These are phyloP conservation scores for Zea luxurians DNA, from an alignment of 176 grass and related monocot genomes.

Conservation along the genomic window DNA sequence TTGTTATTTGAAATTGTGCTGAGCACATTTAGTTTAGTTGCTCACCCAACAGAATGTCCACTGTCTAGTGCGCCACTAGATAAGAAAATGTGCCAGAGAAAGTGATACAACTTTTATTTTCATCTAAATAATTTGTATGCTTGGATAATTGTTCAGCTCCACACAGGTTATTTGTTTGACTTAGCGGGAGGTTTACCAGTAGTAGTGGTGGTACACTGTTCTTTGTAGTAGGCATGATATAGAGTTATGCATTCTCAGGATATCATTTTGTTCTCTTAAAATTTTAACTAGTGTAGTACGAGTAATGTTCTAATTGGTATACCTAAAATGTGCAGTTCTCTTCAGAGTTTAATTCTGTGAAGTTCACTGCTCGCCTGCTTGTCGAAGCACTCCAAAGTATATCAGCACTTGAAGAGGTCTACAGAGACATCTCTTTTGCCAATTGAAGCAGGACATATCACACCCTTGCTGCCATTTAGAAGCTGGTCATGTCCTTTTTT, in stretches of 20 bases:
- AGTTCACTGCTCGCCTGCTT: not conserved
- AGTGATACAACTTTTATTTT: not conserved
- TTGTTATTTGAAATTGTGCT: not conserved
- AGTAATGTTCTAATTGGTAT: constrained; percentile 27
- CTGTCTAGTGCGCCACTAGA: not conserved
- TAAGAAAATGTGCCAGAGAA: not conserved
- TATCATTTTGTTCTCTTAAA: not conserved
- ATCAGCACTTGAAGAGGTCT: not conserved
- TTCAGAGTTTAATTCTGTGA: not conserved
- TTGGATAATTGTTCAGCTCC: not conserved
- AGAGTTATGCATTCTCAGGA: constrained; percentile 15
- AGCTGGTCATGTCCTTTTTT: not conserved
- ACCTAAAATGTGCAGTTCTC: constrained; percentile 30
- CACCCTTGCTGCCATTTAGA: not conserved
- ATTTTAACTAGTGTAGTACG: not conserved
- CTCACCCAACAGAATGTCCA: not conserved
- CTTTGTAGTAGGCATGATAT: not conserved
- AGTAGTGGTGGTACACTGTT: not conserved
- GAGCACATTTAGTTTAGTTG: constrained; percentile 6
- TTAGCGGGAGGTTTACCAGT: constrained; percentile 1
- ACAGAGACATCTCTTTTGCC: not conserved
- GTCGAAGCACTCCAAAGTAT: not conserved
- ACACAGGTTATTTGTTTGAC: not conserved
- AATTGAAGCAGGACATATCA: constrained; percentile 1
- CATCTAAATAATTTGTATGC: not conserved